Percentiles rank a stretch among this genome's conserved stretches.
phyloP scores from a whole-genome alignment of 2,329 filamentous ascomycete species.

The Ilyonectria sp. region DNA sequence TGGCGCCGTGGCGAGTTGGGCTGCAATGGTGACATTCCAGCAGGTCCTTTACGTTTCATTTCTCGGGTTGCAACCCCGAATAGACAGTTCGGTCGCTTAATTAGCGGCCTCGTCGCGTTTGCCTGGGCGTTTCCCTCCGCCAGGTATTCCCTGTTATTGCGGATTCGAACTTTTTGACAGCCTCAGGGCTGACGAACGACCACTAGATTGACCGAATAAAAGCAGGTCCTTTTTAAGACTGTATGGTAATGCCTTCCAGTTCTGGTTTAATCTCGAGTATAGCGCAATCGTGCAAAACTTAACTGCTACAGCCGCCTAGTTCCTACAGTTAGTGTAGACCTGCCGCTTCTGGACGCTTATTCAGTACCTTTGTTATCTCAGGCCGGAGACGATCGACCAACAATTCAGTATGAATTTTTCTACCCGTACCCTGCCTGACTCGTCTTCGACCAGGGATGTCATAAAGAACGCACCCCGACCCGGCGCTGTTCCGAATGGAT shows the following conservation, averaged over 20 bases:
- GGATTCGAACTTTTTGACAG: not conserved
- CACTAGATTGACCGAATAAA: not conserved
- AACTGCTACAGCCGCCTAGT: not conserved
- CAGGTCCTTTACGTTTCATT: constrained; percentile 16
- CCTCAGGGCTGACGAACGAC: not conserved
- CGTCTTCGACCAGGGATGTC: constrained; percentile 14
- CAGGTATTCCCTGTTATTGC: not conserved
- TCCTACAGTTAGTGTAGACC: constrained; percentile 4
- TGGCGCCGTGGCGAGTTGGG: constrained; percentile 5
- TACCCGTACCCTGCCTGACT: not conserved
- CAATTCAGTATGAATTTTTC: not conserved
- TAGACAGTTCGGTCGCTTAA: constrained; percentile 14
- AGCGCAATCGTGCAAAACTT: not conserved
- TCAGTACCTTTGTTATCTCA: constrained; percentile 11
- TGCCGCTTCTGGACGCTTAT: constrained; percentile 20
- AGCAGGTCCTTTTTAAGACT: not conserved
- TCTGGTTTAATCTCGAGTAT: not conserved
- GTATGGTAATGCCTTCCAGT: not conserved
- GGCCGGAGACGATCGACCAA: not conserved
- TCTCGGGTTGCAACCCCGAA: constrained; percentile 5
- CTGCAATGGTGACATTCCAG: constrained; percentile 11
- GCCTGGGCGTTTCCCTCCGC: not conserved
- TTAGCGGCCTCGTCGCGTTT: not conserved
- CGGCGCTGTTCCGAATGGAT: constrained; percentile 30
- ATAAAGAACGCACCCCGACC: not conserved